phyloP scores from a whole-genome alignment of 495 filamentous ascomycete species.

The Wilcoxina mikolae region DNA sequence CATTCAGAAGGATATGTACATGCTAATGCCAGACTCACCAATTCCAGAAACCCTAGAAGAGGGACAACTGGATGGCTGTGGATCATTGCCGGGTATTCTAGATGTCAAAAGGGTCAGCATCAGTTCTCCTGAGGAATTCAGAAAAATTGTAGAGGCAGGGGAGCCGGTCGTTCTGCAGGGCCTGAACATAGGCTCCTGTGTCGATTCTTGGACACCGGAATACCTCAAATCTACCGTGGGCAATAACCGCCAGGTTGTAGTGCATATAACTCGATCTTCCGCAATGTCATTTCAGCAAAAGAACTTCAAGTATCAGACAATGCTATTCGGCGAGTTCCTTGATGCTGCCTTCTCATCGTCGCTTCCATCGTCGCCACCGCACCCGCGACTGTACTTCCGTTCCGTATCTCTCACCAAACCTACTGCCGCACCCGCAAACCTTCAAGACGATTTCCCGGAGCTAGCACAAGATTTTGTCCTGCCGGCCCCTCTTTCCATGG shows the following conservation, averaged over 20 bases:
- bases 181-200: slow-evolving; percentile 52
- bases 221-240: slow-evolving; percentile 55
- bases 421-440: slow-evolving; percentile 48
- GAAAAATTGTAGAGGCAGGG: slow-evolving; percentile 40
- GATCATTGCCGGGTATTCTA: background rate
- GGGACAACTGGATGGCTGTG: background rate
- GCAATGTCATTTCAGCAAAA: slow-evolving; percentile 68
- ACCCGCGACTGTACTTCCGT: slow-evolving; percentile 59
- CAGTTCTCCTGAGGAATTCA: slow-evolving; percentile 41
- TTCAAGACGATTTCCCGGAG: slow-evolving; percentile 54
- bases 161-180: slow-evolving; percentile 52
- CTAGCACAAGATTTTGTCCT: slow-evolving; percentile 57
- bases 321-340: slow-evolving; percentile 53
- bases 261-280: slow-evolving; percentile 49
- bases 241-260: slow-evolving; percentile 49
- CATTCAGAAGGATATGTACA: background rate
- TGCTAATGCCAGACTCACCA: background rate
- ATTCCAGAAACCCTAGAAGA: background rate
- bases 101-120: slow-evolving; percentile 40
- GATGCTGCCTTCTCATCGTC: slow-evolving; percentile 40
- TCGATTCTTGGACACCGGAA: slow-evolving; percentile 48
- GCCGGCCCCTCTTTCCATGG: slow-evolving; percentile 46
- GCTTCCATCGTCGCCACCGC: slow-evolving; percentile 22
- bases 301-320: slow-evolving; percentile 65
- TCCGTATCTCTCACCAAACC: slow-evolving; percentile 56